These are phyloP conservation scores for Pulveroboletus sp. DNA, from an alignment of 768 basidiomycete species.

Conservation along the genomic window DNA sequence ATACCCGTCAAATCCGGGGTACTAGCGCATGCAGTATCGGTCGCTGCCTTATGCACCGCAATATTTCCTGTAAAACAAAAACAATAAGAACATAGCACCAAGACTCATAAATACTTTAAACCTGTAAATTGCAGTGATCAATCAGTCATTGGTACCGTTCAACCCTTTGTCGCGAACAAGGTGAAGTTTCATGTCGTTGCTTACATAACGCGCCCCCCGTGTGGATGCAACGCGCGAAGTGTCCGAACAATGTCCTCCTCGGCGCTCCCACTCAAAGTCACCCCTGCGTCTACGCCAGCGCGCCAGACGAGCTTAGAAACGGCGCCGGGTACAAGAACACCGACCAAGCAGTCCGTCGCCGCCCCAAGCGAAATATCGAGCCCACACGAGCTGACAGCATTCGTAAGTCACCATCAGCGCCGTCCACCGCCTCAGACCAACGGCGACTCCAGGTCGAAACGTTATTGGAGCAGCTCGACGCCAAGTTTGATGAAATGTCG, in stretches of 20 bases:
- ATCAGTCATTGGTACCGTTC: too few species aligned
- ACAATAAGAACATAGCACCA: slow-evolving; percentile 4
- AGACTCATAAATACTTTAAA: neutral
- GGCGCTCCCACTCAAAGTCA: slow-evolving; percentile 66
- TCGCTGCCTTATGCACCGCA: neutral
- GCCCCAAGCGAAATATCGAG: slow-evolving; percentile 73
- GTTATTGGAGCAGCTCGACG: slow-evolving; percentile 82
- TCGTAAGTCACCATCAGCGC: slow-evolving; percentile 55
- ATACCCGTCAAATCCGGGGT: neutral
- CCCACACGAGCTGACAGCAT: slow-evolving; percentile 92
- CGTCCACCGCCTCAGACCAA: neutral
- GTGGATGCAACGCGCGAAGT: neutral
- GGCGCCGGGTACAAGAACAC: slow-evolving; percentile 35
- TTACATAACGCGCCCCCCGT: slow-evolving; percentile 13
- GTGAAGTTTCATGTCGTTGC: slow-evolving; percentile 4
- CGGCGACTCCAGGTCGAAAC: slow-evolving; percentile 70
- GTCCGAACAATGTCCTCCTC: slow-evolving; percentile 40
- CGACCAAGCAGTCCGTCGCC: slow-evolving; percentile 42
- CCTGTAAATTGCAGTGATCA: neutral
- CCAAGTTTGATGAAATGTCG: slow-evolving; percentile 93
- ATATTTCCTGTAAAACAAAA: neutral
- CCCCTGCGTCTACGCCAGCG: slow-evolving; percentile 52
- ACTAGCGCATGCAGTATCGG: too few species aligned
- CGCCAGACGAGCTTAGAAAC: slow-evolving; percentile 30
- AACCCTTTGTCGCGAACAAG: neutral